Percentiles rank a stretch among this genome's conserved stretches.
Conservation (phyloP, 176 grass and related monocot genomes). For the Aegilops longissima region DNA sequence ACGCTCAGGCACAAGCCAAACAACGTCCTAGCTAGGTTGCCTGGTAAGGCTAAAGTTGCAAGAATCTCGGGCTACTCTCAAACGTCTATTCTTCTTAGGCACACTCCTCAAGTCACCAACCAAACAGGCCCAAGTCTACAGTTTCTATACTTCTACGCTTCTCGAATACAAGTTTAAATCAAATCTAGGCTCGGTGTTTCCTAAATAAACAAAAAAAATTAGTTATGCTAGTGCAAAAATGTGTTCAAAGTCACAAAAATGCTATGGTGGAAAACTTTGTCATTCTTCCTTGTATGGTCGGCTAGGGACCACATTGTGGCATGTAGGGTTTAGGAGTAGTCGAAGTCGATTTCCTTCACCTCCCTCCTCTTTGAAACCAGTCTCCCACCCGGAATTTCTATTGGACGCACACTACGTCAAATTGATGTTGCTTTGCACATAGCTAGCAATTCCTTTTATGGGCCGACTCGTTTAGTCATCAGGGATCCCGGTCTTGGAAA, state of each 20-base stretch:
- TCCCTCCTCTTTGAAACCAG: constrained; percentile 39
- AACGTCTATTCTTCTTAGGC: no score
- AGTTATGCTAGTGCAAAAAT: background rate
- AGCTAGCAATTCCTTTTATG: no score
- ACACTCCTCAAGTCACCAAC: no score
- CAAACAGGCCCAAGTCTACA: no score
- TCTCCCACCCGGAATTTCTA: background rate
- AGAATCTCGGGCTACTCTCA: no score
- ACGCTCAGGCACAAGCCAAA: no score
- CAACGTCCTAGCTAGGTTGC: no score
- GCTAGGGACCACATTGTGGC: constrained; percentile 29
- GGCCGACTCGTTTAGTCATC: no score
- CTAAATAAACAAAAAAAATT: background rate
- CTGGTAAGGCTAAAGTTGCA: no score
- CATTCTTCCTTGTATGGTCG: constrained; percentile 28
- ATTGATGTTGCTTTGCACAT: no score
- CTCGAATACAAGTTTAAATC: background rate
- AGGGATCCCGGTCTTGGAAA: no score
- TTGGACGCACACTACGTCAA: no score
- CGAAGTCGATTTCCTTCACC: constrained; percentile 44
- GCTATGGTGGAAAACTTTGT: background rate
- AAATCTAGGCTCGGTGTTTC: background rate
- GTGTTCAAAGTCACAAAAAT: background rate
- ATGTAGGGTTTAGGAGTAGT: constrained; percentile 46
- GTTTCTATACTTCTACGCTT: background rate